Base-by-base conservation (phyloP, 2,329 filamentous ascomycete species). In the Xylogone sp. region DNA sequence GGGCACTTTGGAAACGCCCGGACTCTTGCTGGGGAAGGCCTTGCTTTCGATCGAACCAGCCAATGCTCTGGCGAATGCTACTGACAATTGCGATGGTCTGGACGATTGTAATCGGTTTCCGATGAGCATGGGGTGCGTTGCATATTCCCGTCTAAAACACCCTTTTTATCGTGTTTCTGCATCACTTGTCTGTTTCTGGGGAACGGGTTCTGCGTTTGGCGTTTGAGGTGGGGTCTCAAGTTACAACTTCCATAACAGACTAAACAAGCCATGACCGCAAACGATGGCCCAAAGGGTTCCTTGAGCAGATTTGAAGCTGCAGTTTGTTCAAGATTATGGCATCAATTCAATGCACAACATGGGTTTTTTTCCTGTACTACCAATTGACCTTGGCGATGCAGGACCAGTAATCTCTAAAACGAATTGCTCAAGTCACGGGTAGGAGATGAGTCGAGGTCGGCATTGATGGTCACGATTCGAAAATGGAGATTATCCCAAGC, bases 41-140 rank as follows among this genome's bases (percentile, higher is more conserved):
- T 58, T 63, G 62, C 62, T 10, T 29, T 12, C 9, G 5, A 47
- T 24, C 21, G 19, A 47, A 22, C 43, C 9, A 21, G 43, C 22
- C 22, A 21, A 45, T 45, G 43, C 43, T 45, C 13, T 21, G 43
- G n/a, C 20, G 19, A 18, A 39, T 13, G 13, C 34, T 39, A 39
- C 34, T 39, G 34, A 39, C n/a, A 16, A 16, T 55, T 54, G 58
- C 57, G 59, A 51, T 54, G 53, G 34, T 16, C 22, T 48, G 27
- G 21, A 22, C 54, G 57, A 59, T 59, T 59, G 61, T 61, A 53
- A 55, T 58, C 56, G 55, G 65, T 67, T 67, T 67, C 65, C 62
- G 57, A 67, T 64, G 62, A 63, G 60, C 65, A 65, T 62, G 61
- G 58, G 56, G 54, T 56, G 57, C n/a, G 60, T 63, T 63, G 60